Percentiles rank a stretch among this genome's conserved stretches.
Conservation (phyloP, 371 early-diverging fungal species). For the Cokeromyces recurvatus region DNA sequence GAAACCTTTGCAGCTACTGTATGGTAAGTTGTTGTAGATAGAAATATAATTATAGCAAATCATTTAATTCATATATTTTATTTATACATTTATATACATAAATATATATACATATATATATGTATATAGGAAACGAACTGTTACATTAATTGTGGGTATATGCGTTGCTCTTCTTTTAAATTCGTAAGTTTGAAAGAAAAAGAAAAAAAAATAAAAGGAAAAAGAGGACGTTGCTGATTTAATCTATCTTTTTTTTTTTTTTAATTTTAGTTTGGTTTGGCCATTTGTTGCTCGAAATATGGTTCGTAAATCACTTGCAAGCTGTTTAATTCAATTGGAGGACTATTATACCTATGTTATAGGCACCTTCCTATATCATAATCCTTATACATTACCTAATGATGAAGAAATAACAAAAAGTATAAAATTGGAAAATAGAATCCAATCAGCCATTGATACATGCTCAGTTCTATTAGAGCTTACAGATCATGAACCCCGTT, state of each 20-base stretch:
- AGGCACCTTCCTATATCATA: constrained; percentile 37
- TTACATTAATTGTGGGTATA: constrained; percentile 54
- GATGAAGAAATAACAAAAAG: constrained; percentile 30
- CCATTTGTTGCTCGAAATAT: constrained; percentile 60
- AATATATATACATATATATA: background rate
- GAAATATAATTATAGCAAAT: background rate
- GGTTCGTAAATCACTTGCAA: constrained; percentile 45
- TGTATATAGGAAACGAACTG: constrained; percentile 39
- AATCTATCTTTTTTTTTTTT: too few relatives aligned
- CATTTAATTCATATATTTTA: background rate
- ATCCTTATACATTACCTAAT: constrained; percentile 11
- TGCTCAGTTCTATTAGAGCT: constrained; percentile 45
- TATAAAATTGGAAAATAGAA: constrained; percentile 35
- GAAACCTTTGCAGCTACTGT: constrained; percentile 38
- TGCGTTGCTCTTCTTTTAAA: constrained; percentile 47
- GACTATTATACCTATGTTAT: constrained; percentile 42
- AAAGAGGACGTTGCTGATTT: too few relatives aligned
- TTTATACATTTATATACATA: too few relatives aligned
- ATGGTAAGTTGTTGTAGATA: constrained; percentile 23
- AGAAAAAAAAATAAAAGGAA: background rate
- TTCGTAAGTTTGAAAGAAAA: constrained; percentile 41
- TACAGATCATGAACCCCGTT: constrained; percentile 53
- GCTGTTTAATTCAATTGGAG: constrained; percentile 35
- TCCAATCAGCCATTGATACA: constrained; percentile 36
- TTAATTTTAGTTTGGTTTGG: constrained; percentile 55